A percentile compares a stretch with the other conserved stretches of the same genome.
Conservation (phyloP, 495 filamentous ascomycete genomes). For the Aspergillus taichungensis region DNA sequence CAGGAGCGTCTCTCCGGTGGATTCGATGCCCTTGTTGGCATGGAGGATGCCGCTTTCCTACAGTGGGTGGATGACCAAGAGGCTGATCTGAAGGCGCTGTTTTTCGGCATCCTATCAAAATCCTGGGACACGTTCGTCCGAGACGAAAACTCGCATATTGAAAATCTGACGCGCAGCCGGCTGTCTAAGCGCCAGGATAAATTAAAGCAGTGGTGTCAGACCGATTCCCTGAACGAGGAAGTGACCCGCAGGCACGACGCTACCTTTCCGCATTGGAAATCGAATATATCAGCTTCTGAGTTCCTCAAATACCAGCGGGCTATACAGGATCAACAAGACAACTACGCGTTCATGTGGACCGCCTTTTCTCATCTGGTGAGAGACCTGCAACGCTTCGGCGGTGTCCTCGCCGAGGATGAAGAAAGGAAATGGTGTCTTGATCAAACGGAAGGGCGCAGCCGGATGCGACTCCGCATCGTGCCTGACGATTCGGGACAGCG, state of each 20-base stretch:
- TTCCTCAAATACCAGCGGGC: slow-evolving; percentile 82
- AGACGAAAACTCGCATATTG: slow-evolving; percentile 66
- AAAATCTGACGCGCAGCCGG: slow-evolving; percentile 59
- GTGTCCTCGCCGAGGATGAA: slow-evolving; percentile 59
- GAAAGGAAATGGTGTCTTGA: slow-evolving; percentile 81
- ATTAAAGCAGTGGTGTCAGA: slow-evolving; percentile 65
- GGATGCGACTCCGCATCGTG: slow-evolving; percentile 82
- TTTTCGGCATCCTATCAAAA: slow-evolving; percentile 68
- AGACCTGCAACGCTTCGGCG: slow-evolving; percentile 66
- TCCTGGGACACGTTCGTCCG: slow-evolving; percentile 78
- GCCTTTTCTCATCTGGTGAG: slow-evolving; percentile 64
- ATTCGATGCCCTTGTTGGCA: slow-evolving; percentile 73
- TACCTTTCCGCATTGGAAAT: slow-evolving; percentile 80
- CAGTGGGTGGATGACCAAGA: slow-evolving; percentile 79
- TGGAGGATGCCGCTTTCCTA: slow-evolving; percentile 81
- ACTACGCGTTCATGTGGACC: slow-evolving; percentile 61
- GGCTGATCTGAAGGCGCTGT: slow-evolving; percentile 69
- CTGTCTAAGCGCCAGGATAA: slow-evolving; percentile 69
- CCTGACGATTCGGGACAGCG: slow-evolving; percentile 60
- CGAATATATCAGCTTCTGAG: slow-evolving; percentile 87
- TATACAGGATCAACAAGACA: slow-evolving; percentile 87
- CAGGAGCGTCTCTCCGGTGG: slow-evolving; percentile 64
- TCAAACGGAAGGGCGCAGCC: slow-evolving; percentile 88
- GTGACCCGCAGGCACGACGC: slow-evolving; percentile 69
- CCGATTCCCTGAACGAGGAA: slow-evolving; percentile 59